phyloP scores from a whole-genome alignment of 257 asterid genomes.

The Rhazya stricta region DNA sequence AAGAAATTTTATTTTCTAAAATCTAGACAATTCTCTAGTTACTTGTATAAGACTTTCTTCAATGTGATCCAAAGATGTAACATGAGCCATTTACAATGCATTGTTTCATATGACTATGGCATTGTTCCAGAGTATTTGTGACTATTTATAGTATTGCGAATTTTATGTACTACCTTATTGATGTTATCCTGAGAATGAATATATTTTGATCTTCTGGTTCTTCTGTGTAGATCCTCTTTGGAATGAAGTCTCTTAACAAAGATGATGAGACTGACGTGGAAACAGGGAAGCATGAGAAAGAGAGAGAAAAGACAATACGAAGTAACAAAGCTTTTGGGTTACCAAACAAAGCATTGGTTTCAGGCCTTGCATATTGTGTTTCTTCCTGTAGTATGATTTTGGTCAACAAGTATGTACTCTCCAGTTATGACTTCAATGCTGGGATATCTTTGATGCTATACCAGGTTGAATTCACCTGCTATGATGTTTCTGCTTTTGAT shows the following conservation, averaged over 20 bases:
- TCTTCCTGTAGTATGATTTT: constrained; percentile 91
- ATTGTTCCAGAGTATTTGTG: neutral
- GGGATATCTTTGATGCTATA: constrained; percentile 91
- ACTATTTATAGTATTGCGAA: neutral
- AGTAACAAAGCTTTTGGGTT: constrained; percentile 36
- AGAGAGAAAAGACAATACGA: constrained; percentile 38
- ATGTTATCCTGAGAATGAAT: neutral
- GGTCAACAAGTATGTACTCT: constrained; percentile 85
- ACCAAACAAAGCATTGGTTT: constrained; percentile 63
- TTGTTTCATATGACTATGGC: no score
- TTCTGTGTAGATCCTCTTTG: constrained; percentile 36
- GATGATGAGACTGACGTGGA: constrained; percentile 62
- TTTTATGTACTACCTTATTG: neutral
- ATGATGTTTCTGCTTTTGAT: neutral
- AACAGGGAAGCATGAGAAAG: constrained; percentile 48
- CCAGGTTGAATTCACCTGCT: constrained; percentile 49
- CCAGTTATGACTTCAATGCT: constrained; percentile 84
- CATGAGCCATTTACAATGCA: no score
- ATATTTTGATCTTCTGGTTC: constrained; percentile 15
- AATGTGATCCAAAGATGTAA: no score
- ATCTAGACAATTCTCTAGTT: no score
- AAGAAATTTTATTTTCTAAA: no score
- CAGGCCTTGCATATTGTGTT: constrained; percentile 79
- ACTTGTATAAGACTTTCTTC: no score
- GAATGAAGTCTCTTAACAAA: constrained; percentile 42